Percentiles rank a stretch among this genome's conserved stretches.
These are phyloP conservation scores for Microcyclospora pomicola DNA, from an alignment of 2,329 filamentous ascomycete genomes.

Conservation along the genomic window DNA sequence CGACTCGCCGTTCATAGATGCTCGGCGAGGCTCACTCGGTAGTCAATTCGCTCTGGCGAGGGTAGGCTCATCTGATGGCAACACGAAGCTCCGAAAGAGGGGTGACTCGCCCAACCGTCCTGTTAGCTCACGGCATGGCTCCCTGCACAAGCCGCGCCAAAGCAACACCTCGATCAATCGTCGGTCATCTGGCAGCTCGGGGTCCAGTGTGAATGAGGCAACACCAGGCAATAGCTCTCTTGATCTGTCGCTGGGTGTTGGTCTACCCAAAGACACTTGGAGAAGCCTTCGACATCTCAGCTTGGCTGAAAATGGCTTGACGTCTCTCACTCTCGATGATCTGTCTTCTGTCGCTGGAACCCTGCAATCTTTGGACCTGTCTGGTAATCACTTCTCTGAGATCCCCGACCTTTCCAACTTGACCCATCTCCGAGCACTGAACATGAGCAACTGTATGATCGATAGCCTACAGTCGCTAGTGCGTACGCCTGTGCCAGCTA, in stretches of 20 bases:
- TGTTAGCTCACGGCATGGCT: constrained; percentile 57
- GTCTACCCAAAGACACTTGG: constrained; percentile 80
- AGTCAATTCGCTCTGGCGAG: constrained; percentile 40
- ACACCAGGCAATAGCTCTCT: constrained; percentile 55
- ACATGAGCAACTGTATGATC: constrained; percentile 96
- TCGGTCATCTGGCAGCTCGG: constrained; percentile 85
- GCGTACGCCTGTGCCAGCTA: constrained; percentile 76
- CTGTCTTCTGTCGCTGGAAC: constrained; percentile 74
- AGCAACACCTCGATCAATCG: constrained; percentile 59
- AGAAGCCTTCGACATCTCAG: constrained; percentile 85
- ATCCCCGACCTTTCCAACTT: constrained; percentile 80
- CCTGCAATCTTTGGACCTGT: constrained; percentile 82
- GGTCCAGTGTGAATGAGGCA: constrained; percentile 52
- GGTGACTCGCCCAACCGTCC: constrained; percentile 76
- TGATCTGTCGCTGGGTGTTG: constrained; percentile 57
- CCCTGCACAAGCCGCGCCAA: constrained; percentile 45
- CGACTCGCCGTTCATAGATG: constrained; percentile 44
- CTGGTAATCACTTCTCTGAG: constrained; percentile 83
- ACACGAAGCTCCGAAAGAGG: constrained; percentile 40
- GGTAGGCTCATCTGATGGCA: constrained; percentile 41
- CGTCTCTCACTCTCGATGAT: constrained; percentile 60
- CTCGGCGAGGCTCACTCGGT: constrained; percentile 33
- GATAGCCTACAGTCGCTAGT: constrained; percentile 79
- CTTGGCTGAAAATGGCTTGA: constrained; percentile 81
- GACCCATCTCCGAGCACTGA: constrained; percentile 78